Evolutionary conservation across 225 moss, liverwort and hornwort species (phyloP), one percentile per base, ranked within the genome.

Genomic region (Marchantia polymorpha): DNA sequence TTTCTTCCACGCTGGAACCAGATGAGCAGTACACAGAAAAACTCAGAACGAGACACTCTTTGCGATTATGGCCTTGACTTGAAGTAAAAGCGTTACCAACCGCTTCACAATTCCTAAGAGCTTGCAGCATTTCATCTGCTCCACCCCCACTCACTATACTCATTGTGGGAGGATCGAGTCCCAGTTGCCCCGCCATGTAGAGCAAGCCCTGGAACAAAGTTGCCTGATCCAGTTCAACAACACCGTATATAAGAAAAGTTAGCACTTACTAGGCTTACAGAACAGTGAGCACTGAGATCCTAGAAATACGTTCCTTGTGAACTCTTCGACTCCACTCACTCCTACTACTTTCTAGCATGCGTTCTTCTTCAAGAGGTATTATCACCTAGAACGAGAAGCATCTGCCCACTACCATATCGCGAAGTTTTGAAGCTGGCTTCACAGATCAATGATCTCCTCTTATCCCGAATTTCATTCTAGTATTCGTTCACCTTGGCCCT

Each of bases 81-180:
- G 76, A 83, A 65, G 84, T 90, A 79, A 92, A 99, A 55, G 86
- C 87, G 79, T 75, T 52, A 64, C 88, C 95, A 77, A 99, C 91
- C 68, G 92, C 92, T 72, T 92, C 89, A 80, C 93, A 95, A 76
- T 99, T 95, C 76, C 84, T 76, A 22, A 99, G 81, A 69, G 99
- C 95, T 80, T 92, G 91, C 66, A 80, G 82, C 93, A 95, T 90
- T 84, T 99, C 92, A 31, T 67, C 64, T 52, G 80, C 81, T 48
- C 87, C 90, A 25, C 93, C 99, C 55, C 99, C 95, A 73, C 55
- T 23, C 23, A 91, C 86, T 6, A 99, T 73, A 26, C 76, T 81
- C 99, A 99, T 99, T 22, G 90, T 99, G 52, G 99, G 93, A 84
- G 99, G 99, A 85, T 99, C 88, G 60, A 99, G 83, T 68, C 99